Evolutionary conservation across 768 basidiomycete species (phyloP), one percentile per base, ranked within the genome.

Genomic region (Termitomyces eurrhizus): DNA sequence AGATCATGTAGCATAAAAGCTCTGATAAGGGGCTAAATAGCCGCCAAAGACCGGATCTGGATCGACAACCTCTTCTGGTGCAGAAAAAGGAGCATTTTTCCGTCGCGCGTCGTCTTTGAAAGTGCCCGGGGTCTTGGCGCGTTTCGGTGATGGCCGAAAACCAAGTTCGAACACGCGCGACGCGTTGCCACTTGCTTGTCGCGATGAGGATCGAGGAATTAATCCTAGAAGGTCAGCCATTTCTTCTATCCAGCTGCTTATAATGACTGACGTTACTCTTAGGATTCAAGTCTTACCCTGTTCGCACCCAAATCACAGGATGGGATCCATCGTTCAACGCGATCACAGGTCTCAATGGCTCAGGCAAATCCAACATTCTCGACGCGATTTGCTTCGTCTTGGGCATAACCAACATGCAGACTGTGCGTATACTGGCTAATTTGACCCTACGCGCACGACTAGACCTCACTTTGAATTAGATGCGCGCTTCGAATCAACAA

Each of bases 291-390:
- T 96, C 94, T 2, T 98, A 98, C 72, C 95, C 96, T 11, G 94
- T 95, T 33, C 85, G 96, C 53, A 98, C 97, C 0, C 91, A 92
- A 67, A 96, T 99, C 62, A 89, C 89, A 0, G 96, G 95, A 62
- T 99, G 97, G 94, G 96, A 98, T 71, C 76, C 92, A 7, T 96
- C 93, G 4, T 99, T 99, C 83, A 98, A 98, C 72, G 97, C 97
- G 5, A 98, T 99, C 75, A 97, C 94, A 5, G 95, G 95, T 50
- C 83, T 93, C 65, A 94, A 94, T 78, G 94, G 93, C 2, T 96
- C 94, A 0, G 96, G 96, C 67, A 98, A 99, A 79, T 97, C 95
- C 61, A 99, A 99, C 77, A 98, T 99, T 68, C 86, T 99, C 64
- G 97, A 99, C 78, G 95, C 97, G 61, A 98, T 98, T 74, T 97